phyloP scores from a whole-genome alignment of 2,329 filamentous ascomycete species.

The Aquanectria penicillioides region DNA sequence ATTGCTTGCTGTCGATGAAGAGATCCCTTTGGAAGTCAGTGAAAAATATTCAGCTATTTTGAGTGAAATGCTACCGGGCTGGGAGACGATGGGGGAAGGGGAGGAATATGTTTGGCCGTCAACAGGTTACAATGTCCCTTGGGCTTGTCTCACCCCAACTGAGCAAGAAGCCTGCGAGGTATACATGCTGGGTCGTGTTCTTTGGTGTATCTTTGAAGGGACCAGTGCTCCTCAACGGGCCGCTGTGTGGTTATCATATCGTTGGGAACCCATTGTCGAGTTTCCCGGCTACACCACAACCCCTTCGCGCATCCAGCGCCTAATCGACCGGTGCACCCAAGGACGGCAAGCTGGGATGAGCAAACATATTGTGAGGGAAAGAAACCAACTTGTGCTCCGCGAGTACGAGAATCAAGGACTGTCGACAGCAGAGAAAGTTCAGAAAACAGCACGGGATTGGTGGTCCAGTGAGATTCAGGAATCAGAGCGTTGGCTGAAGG shows the following conservation, averaged over 20 bases:
- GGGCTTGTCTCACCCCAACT: constrained; percentile 59
- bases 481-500: constrained; percentile 58
- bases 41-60: constrained; percentile 55
- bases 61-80: constrained; percentile 56
- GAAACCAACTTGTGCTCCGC: constrained; percentile 58
- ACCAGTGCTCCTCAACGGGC: constrained; percentile 66
- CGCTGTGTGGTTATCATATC: constrained; percentile 68
- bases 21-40: constrained; percentile 52
- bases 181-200: constrained; percentile 69
- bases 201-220: constrained; percentile 72
- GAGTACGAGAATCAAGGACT: constrained; percentile 43
- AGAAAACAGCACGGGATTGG: constrained; percentile 54
- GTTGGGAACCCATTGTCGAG: constrained; percentile 63
- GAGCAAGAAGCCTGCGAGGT: constrained; percentile 69
- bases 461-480: constrained; percentile 59
- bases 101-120: constrained; percentile 60
- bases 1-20: constrained; percentile 61
- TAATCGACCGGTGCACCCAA: constrained; percentile 63
- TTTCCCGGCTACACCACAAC: constrained; percentile 64
- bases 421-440: constrained; percentile 49
- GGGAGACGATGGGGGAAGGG: constrained; percentile 51
- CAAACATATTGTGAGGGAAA: constrained; percentile 54
- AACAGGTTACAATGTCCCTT: constrained; percentile 65
- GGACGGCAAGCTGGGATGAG: constrained; percentile 58
- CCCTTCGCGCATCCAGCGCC: constrained; percentile 54